Percentiles rank a stretch among this genome's conserved stretches.
These are phyloP conservation scores for Apophysomyces trapeziformis DNA, from an alignment of 371 early-diverging fungal species.

Conservation along the genomic window DNA sequence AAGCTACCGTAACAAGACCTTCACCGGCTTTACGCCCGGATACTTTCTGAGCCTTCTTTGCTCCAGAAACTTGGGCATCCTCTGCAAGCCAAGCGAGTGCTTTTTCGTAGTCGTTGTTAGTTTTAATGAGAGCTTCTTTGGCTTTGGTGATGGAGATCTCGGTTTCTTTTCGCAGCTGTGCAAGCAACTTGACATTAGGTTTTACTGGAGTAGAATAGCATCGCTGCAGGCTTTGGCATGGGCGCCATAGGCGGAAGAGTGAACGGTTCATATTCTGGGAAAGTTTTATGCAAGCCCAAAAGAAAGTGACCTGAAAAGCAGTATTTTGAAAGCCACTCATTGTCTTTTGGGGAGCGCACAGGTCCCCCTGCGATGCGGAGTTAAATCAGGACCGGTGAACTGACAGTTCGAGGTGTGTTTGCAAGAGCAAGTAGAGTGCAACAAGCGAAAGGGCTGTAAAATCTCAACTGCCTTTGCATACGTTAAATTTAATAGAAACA, in stretches of 20 bases:
- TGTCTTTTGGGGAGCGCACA: too few species aligned
- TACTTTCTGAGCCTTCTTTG: conserved; percentile 70
- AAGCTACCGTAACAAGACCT: conserved; percentile 72
- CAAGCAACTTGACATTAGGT: conserved; percentile 73
- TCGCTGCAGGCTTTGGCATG: conserved; percentile 1
- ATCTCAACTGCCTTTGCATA: too few species aligned
- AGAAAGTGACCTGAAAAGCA: too few species aligned
- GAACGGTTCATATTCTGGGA: conserved; percentile 3
- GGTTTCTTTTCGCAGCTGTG: conserved; percentile 80
- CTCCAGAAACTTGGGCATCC: conserved; percentile 72
- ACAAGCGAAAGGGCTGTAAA: too few species aligned
- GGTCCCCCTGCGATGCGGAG: too few species aligned
- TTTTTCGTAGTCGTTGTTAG: conserved; percentile 73
- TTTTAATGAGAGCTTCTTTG: conserved; percentile 80
- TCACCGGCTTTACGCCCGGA: conserved; percentile 54
- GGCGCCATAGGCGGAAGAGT: conserved; percentile 2
- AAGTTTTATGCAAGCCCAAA: not conserved
- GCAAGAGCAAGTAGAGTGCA: too few species aligned
- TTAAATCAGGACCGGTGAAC: too few species aligned
- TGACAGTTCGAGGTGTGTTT: too few species aligned
- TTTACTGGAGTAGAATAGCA: conserved; percentile 51
- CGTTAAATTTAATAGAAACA: too few species aligned
- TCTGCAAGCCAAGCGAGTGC: conserved; percentile 86
- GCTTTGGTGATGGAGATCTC: conserved; percentile 87
- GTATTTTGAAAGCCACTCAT: too few species aligned